Percentiles rank a stretch among this genome's conserved stretches.
These are phyloP conservation scores for Pseudoscleropodium purum DNA, from an alignment of 225 moss, liverwort and hornwort genomes.

Conservation along the genomic window DNA sequence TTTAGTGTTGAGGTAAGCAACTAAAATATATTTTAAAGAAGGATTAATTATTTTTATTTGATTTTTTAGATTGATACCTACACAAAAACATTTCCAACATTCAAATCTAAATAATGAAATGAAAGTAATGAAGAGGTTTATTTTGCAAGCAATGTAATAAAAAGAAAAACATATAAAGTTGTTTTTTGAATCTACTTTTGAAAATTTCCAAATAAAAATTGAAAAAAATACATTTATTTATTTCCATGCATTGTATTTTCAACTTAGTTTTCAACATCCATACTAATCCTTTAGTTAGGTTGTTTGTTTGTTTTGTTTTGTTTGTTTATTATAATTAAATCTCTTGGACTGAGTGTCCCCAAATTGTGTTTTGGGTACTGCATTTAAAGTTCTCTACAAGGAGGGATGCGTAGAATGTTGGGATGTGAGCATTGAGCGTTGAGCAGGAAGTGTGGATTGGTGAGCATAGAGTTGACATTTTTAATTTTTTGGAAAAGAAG, in stretches of 20 bases:
- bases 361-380: no score
- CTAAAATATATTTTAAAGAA: neutral
- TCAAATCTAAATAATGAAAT: neutral
- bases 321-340: no score
- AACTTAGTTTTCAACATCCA: neutral
- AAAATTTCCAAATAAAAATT: neutral
- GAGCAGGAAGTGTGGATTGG: no score
- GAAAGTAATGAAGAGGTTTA: neutral
- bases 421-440: no score
- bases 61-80: neutral
- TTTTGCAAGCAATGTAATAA: neutral
- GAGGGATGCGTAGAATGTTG: no score
- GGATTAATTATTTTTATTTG: neutral
- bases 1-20: neutral
- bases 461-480: no score
- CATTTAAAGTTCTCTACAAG: no score
- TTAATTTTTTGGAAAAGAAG: no score
- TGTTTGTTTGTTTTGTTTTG: no score
- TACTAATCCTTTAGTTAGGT: no score
- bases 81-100: neutral
- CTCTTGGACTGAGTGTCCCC: no score
- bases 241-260: neutral
- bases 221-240: neutral
- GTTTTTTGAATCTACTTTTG: no score
- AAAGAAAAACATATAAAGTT: neutral